A percentile compares a stretch with the other conserved stretches of the same genome.
Conservation (phyloP, 129 eudicot species). For the Calendula officinalis region DNA sequence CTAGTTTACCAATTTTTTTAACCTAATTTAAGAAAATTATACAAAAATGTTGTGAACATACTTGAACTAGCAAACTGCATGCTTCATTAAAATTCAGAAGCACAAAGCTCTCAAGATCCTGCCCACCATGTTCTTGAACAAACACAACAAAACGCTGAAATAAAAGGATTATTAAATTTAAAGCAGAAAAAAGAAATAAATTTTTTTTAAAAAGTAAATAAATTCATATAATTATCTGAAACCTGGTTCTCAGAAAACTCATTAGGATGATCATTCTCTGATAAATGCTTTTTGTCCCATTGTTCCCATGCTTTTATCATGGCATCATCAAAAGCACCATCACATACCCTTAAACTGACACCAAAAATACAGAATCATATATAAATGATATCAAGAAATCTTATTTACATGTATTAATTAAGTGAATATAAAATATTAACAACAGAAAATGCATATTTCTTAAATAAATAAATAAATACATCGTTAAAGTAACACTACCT, state of each 20-base stretch:
- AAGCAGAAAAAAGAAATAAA: slow-evolving; percentile 8
- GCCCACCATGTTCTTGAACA: slow-evolving; percentile 94
- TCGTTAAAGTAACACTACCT: slow-evolving; percentile 41
- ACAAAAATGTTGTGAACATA: slow-evolving; percentile 18
- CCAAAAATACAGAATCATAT: neutral
- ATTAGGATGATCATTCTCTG: slow-evolving; percentile 89
- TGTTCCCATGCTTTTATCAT: slow-evolving; percentile 86
- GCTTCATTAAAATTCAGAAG: slow-evolving; percentile 80
- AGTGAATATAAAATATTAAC: too few species aligned
- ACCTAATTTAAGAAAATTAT: neutral
- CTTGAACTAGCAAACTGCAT: slow-evolving; percentile 86
- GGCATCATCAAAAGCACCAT: slow-evolving; percentile 72
- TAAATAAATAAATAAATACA: too few species aligned
- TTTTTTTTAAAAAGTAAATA: slow-evolving; percentile 5
- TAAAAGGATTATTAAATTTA: slow-evolving; percentile 12
- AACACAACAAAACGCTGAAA: slow-evolving; percentile 80
- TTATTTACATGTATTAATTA: too few species aligned
- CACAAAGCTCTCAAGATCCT: slow-evolving; percentile 92
- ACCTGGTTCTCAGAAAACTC: slow-evolving; percentile 91
- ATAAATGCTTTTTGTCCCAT: slow-evolving; percentile 76
- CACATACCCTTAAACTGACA: slow-evolving; percentile 76
- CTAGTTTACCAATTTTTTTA: neutral
- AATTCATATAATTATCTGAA: slow-evolving; percentile 8
- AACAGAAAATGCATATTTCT: too few species aligned
- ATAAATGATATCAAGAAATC: neutral